Conservation (phyloP, 495 filamentous ascomycete genomes). For the Penicillium paxilli region DNA sequence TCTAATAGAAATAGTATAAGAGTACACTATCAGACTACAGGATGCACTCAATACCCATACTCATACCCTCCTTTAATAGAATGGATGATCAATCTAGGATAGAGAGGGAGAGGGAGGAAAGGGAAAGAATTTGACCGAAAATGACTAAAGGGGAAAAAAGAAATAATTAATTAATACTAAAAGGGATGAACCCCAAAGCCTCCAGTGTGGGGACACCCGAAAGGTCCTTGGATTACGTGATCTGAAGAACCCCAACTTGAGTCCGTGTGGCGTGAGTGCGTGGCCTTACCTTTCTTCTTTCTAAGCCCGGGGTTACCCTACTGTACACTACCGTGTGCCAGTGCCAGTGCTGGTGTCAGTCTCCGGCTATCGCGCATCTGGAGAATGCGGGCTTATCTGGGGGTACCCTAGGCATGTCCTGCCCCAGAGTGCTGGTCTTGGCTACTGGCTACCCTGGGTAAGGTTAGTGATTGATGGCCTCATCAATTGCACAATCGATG, state of each 20-base stretch:
- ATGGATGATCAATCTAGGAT: not conserved
- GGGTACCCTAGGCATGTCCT: not conserved
- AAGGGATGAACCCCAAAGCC: constrained; percentile 23
- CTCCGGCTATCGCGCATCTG: constrained; percentile 29
- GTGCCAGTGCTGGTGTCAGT: too few relatives aligned
- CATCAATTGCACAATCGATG: not conserved
- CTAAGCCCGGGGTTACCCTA: too few relatives aligned
- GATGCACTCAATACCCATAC: not conserved
- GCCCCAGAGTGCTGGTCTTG: too few relatives aligned
- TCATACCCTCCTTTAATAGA: not conserved
- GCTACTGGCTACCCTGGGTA: too few relatives aligned
- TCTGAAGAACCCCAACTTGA: constrained; percentile 21
- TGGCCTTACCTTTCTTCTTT: constrained; percentile 10
- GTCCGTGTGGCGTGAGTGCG: constrained; percentile 30
- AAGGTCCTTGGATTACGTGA: constrained; percentile 21
- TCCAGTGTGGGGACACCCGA: constrained; percentile 20
- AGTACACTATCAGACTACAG: not conserved
- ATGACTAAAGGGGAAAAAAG: constrained; percentile 6
- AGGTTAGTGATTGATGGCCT: not conserved
- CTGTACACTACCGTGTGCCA: not conserved
- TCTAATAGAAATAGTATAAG: too few relatives aligned
- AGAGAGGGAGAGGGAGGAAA: not conserved
- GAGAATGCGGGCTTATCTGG: constrained; percentile 17
- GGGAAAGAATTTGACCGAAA: constrained; percentile 1
- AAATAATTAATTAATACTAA: constrained; percentile 16